These are phyloP conservation scores for Pseudotsuga menziesii DNA, from an alignment of 75 land plant genomes.

Conservation along the genomic window DNA sequence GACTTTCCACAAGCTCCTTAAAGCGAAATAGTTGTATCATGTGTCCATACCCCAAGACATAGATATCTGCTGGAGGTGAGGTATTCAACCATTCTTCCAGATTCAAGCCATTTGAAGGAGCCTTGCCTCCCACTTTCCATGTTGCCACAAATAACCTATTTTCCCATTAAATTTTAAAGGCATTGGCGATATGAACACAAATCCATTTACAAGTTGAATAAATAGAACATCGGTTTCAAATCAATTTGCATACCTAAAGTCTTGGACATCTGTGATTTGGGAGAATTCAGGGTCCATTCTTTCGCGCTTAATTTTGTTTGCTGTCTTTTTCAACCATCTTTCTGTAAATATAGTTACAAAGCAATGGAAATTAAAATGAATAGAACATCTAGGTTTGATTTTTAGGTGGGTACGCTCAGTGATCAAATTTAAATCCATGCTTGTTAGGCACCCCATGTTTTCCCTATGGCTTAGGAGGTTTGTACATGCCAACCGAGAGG, in stretches of 20 bases:
- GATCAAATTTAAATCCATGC: too few species aligned
- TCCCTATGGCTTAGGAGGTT: too few species aligned
- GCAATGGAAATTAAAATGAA: background rate
- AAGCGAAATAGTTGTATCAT: too few species aligned
- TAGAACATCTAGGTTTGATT: background rate
- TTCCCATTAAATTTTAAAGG: too few species aligned
- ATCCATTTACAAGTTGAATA: background rate
- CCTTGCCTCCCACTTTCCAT: constrained; percentile 94
- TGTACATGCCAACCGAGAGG: background rate
- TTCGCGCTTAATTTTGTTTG: constrained; percentile 24
- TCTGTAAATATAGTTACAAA: constrained; percentile 20
- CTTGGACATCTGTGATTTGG: constrained; percentile 51
- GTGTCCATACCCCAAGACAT: constrained; percentile 79
- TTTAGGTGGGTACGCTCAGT: background rate
- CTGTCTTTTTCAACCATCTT: constrained; percentile 22
- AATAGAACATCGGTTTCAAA: background rate
- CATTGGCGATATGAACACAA: background rate
- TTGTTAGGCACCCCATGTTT: too few species aligned
- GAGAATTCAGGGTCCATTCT: constrained; percentile 35
- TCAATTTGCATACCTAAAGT: constrained; percentile 32
- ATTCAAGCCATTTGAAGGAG: constrained; percentile 63
- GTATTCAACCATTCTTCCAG: constrained; percentile 76
- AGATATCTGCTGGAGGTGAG: constrained; percentile 78
- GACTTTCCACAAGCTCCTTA: background rate
- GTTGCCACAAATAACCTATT: constrained; percentile 71